A percentile compares a stretch with the other conserved stretches of the same genome.
These are phyloP conservation scores for Paracamarosporium sp. DNA, from an alignment of 2,329 filamentous ascomycete species.

Conservation along the genomic window DNA sequence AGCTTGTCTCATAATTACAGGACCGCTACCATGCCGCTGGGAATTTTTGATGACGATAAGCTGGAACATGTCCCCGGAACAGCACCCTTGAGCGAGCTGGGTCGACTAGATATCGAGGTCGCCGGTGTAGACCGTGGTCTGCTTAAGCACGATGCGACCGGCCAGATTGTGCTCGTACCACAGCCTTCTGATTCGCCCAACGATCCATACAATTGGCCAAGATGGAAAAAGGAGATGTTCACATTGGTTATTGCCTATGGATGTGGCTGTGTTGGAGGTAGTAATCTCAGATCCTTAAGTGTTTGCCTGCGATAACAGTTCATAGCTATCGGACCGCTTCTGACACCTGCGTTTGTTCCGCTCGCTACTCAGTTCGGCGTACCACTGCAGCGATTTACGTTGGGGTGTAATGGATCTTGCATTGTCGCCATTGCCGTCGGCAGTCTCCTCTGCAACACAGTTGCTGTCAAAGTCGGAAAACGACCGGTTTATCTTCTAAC, in stretches of 20 bases:
- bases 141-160: conserved; percentile 32
- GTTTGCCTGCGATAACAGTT: not conserved
- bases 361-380: conserved; percentile 25
- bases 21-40: conserved; percentile 25
- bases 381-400: conserved; percentile 23
- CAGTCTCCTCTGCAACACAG: conserved; percentile 27
- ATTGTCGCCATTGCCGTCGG: conserved; percentile 27
- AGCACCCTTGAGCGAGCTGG: conserved; percentile 28
- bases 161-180: conserved; percentile 57
- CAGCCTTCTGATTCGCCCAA: conserved; percentile 58
- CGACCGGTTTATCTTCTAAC: conserved; percentile 28
- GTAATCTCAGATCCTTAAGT: not conserved
- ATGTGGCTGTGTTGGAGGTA: conserved; percentile 31
- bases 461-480: conserved; percentile 31
- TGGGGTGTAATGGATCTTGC: conserved; percentile 28
- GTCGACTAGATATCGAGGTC: conserved; percentile 21
- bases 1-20: not conserved
- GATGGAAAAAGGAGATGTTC: conserved; percentile 36
- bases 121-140: conserved; percentile 20
- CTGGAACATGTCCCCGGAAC: conserved; percentile 33
- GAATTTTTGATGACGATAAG: conserved; percentile 28
- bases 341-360: conserved; percentile 31
- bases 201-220: conserved; percentile 61
- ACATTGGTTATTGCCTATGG: conserved; percentile 30
- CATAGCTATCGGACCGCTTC: conserved; percentile 28